Evolutionary conservation across 257 asterid species (phyloP).

Genomic region (Marsdenia floribunda): DNA sequence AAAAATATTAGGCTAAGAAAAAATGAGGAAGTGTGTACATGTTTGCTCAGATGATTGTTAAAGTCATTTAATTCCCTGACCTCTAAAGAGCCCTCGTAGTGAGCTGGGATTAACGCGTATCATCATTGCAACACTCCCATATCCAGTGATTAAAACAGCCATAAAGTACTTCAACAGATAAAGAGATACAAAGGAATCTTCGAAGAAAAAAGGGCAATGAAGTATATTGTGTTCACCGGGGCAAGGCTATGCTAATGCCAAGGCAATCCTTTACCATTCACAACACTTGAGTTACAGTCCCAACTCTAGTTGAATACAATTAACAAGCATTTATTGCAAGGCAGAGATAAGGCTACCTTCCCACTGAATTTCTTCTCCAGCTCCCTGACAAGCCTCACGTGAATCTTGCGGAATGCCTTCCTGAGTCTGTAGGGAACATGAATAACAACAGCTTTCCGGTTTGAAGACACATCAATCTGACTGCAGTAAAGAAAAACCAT

Average conservation of each 20-base stretch:
- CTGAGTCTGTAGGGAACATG: slow-evolving; percentile 80
- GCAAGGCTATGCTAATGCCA: background rate
- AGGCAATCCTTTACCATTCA: background rate
- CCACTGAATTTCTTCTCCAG: slow-evolving; percentile 96
- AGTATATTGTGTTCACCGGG: background rate
- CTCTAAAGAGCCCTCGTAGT: slow-evolving; percentile 7
- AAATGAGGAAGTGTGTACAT: background rate
- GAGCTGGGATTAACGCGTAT: slow-evolving; percentile 18
- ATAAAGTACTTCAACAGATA: background rate
- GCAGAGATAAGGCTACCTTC: slow-evolving; percentile 39
- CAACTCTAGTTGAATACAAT: background rate
- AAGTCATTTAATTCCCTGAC: slow-evolving; percentile 14
- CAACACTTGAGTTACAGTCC: background rate
- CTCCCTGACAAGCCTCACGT: slow-evolving; percentile 75
- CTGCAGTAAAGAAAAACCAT: slow-evolving; percentile 28
- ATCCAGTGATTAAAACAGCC: background rate
- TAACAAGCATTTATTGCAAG: background rate
- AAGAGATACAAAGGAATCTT: background rate
- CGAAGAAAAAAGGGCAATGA: background rate
- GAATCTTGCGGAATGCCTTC: slow-evolving; percentile 88
- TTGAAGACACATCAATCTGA: slow-evolving; percentile 70
- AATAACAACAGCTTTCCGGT: slow-evolving; percentile 81
- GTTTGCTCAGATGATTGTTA: slow-evolving; percentile 15
- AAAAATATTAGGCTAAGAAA: background rate
- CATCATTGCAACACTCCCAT: background rate